Base-by-base conservation (phyloP, 331 rosid species). In the Acacia pycnantha region DNA sequence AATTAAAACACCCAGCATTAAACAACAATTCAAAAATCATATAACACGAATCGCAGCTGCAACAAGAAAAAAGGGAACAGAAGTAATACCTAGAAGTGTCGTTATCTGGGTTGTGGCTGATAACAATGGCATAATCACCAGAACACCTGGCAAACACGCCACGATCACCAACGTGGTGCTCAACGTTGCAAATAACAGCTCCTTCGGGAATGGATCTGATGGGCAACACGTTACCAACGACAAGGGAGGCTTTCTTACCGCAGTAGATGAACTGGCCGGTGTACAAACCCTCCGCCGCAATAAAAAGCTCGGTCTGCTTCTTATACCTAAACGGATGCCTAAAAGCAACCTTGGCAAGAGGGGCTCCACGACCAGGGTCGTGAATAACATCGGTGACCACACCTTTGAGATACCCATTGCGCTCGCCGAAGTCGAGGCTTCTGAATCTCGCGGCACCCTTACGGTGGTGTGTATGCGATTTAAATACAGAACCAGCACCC, bases 401-500 rank as follows among this genome's bases (percentile, higher is more conserved):
- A 4, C 94, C 94, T 64, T 87, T 88, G 0, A 90, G 83, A 75
- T 90, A 90, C 2, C 94, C 94, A 47, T 90, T 90, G 11, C 94
- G 82, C 61, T 90, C 94, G 0, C 94, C 92, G 81, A 87, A 90
- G 67, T 90, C 94, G 16, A 90, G 86, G 64, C 89, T 85, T 13
- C 94, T 88, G 77, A 92, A 90, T 47, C 91, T 74, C 1, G 97
- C 97, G 18, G 93, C 84, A 11, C 95, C 95, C 81, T 91, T 91
- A 72, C 93, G 93, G 81, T 80, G 93, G 81, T 91, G 97, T 22
- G 97, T 90, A 86, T 92, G 97, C 62, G 94, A 92, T 62, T 84
- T 88, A 87, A 92, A 92, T 4, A 92, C 97, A 0, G 97, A 92
- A 0, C 97, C 97, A 3, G 97, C 94, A 72, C 97, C 97, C 87